phyloP scores from a whole-genome alignment of 805 yeast species.

The Suhomyces kilbournensis region DNA sequence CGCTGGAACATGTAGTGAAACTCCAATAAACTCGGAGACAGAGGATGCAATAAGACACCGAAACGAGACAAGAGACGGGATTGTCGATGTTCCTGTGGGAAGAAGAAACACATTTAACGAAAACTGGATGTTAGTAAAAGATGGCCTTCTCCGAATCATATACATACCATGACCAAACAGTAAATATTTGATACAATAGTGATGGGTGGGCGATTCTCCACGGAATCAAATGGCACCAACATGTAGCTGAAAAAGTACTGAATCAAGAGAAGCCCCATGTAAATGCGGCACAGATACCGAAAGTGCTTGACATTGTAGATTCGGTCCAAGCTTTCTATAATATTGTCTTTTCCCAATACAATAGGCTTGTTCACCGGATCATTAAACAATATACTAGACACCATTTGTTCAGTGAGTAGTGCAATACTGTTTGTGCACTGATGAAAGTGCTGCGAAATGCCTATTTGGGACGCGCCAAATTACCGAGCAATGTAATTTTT shows the following conservation, averaged over 20 bases:
- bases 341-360: background rate
- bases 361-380: background rate
- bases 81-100: constrained; percentile 20
- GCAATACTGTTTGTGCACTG: background rate
- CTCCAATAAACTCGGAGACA: constrained; percentile 6
- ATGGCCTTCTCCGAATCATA: background rate
- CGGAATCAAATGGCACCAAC: constrained; percentile 33
- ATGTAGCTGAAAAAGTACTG: constrained; percentile 30
- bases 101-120: constrained; percentile 16
- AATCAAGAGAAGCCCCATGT: constrained; percentile 19
- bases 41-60: background rate
- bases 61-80: constrained; percentile 7
- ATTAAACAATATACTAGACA: background rate
- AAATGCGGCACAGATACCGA: constrained; percentile 13
- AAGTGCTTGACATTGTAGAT: constrained; percentile 14
- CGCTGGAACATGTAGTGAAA: constrained; percentile 16
- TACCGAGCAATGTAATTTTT: background rate
- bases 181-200: constrained; percentile 19
- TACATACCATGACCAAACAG: constrained; percentile 7
- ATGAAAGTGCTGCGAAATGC: background rate
- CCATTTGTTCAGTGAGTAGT: background rate
- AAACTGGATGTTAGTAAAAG: constrained; percentile 12
- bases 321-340: constrained; percentile 5
- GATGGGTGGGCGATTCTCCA: constrained; percentile 30
- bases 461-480: background rate